Percentiles rank a stretch among this genome's conserved stretches.
These are phyloP conservation scores for Zymoseptoria pseudotritici DNA, from an alignment of 2,329 filamentous ascomycete species.

Conservation along the genomic window DNA sequence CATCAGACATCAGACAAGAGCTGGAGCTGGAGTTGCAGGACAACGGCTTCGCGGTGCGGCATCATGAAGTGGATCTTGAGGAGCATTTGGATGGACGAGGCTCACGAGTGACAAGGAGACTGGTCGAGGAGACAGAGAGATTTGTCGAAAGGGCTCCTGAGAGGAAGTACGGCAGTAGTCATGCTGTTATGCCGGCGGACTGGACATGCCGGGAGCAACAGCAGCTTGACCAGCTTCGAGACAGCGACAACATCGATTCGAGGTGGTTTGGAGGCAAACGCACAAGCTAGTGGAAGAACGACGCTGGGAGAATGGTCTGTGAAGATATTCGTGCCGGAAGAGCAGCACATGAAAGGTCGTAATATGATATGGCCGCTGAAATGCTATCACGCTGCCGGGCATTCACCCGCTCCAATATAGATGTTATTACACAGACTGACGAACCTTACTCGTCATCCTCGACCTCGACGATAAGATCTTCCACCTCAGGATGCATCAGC, in stretches of 20 bases:
- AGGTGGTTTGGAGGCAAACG: no score
- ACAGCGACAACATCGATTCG: no score
- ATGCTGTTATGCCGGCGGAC: no score
- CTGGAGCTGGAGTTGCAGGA: neutral
- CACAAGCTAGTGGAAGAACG: no score
- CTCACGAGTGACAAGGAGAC: neutral
- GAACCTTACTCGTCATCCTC: conserved; percentile 2
- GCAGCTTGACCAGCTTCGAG: no score
- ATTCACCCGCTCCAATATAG: neutral
- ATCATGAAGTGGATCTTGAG: neutral
- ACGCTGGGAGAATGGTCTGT: neutral
- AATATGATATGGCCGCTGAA: neutral
- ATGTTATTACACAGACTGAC: neutral
- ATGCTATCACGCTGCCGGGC: neutral
- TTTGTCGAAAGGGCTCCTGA: neutral
- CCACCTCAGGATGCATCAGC: conserved; percentile 25
- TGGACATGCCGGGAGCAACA: no score
- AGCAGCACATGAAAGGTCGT: neutral
- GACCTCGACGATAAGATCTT: conserved; percentile 18
- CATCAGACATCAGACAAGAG: neutral
- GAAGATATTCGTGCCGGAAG: neutral
- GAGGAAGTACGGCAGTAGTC: neutral
- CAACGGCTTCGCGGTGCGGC: neutral
- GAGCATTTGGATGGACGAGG: neutral
- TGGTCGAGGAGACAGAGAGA: neutral